Conservation (phyloP, 139 green algal species). For the Mychonastes homosphaera region DNA sequence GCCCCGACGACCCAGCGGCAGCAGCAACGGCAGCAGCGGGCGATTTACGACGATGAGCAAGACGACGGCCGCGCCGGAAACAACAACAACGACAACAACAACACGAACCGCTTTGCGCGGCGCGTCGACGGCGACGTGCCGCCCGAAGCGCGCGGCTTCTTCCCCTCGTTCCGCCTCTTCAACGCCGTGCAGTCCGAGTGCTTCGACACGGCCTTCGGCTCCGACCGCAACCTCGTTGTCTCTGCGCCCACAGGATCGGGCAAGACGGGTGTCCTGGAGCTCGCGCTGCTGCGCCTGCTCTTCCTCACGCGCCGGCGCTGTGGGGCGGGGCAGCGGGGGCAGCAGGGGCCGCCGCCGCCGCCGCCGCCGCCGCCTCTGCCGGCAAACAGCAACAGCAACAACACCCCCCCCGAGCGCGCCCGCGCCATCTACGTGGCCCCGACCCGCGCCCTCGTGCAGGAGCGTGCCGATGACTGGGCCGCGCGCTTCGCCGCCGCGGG, state of each 20-base stretch:
- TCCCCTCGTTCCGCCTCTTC: slow-evolving; percentile 36
- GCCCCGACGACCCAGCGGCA: no score
- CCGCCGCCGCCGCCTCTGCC: neutral
- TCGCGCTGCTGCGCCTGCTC: slow-evolving; percentile 66
- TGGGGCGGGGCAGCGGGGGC: neutral
- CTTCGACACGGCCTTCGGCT: slow-evolving; percentile 50
- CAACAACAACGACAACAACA: neutral
- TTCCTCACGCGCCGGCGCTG: slow-evolving; percentile 7
- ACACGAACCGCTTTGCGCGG: neutral
- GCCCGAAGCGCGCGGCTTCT: neutral
- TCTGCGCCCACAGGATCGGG: slow-evolving; percentile 74
- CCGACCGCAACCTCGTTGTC: slow-evolving; percentile 60
- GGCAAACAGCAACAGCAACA: neutral
- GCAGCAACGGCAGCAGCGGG: no score
- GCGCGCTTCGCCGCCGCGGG: slow-evolving; percentile 40
- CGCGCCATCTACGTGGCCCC: slow-evolving; percentile 59
- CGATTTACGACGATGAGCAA: no score
- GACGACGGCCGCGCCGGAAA: neutral
- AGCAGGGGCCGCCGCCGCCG: neutral
- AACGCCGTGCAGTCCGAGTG: slow-evolving; percentile 85
- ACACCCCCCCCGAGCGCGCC: neutral
- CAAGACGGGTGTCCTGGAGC: slow-evolving; percentile 92
- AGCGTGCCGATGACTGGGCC: slow-evolving; percentile 68
- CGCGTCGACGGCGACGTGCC: neutral
- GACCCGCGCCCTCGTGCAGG: slow-evolving; percentile 60